Base-by-base conservation (phyloP, 345 rosid species). In the Turnera subulata region DNA sequence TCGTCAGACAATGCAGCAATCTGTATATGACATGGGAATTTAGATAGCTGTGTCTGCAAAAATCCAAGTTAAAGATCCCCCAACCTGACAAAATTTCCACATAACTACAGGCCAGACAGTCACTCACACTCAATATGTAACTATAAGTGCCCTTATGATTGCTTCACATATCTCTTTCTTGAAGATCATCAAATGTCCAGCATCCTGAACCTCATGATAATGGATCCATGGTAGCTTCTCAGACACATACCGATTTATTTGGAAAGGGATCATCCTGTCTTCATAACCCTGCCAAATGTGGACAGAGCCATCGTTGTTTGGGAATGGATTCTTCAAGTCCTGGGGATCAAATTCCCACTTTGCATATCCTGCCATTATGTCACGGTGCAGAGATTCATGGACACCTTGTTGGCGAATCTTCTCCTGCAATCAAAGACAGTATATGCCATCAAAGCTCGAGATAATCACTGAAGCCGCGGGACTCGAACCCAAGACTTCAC, bases 301-400 rank as follows among this genome's bases (percentile, higher is more conserved):
- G 17, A 92, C 83, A 0, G 80, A 73, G 15, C 91, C 86, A 64
- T 73, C 78, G 0, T 70, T 71, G 52, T 76, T 48, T 0, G 72
- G 73, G 37, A 84, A 84, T n/a, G 95, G 96, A 69, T 86, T 82
- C 6, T 40, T 66, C 29, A 92, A 16, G 42, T 83, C 89, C 32
- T 74, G 40, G 23, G 95, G 89, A 61, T 81, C 85, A 22, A 92
- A 89, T 55, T 86, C 96, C 98, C 98, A 91, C 64, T 79, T 81
- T 1, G 70, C 80, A 33, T 75, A 86, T 40, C 84, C 70, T 2
- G 65, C 81, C 40, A 84, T 73, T 53, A 88, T 56, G 76, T 91
- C 95, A 49, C 83, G 76, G 43, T 76, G 56, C 39, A 86, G 77
- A 26, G 85, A 80, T 55, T 84, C 96, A 15, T 80, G 69, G 25